A percentile compares a stretch with the other conserved stretches of the same genome.
Evolutionary conservation across 2,329 filamentous ascomycete genomes (phyloP).

Genomic region (Pyrenophora teres): DNA sequence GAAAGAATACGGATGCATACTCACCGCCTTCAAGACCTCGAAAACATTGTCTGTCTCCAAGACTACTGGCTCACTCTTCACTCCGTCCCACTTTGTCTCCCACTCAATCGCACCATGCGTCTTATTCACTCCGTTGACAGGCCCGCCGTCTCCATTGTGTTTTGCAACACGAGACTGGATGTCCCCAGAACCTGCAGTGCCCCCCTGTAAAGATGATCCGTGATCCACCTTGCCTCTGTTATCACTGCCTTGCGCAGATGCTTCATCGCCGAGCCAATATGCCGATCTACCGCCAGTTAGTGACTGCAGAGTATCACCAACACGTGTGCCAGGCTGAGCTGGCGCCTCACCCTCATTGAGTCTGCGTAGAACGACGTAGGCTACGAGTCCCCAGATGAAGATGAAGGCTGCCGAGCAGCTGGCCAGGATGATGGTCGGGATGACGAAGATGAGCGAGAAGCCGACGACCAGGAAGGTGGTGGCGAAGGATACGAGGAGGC

Average conservation of each 20-base stretch:
- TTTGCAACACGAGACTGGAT: conserved; percentile 3
- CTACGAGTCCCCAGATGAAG: conserved; percentile 64
- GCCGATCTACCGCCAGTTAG: conserved; percentile 27
- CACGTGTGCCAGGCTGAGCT: conserved; percentile 21
- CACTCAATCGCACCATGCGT: conserved; percentile 10
- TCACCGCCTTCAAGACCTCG: conserved; percentile 15
- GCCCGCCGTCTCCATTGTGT: neutral
- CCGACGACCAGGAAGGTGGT: conserved; percentile 72
- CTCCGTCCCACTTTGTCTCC: conserved; percentile 23
- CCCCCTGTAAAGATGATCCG: neutral
- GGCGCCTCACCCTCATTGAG: conserved; percentile 32
- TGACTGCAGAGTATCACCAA: conserved; percentile 24
- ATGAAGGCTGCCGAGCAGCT: conserved; percentile 65
- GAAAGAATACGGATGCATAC: neutral
- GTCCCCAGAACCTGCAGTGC: neutral
- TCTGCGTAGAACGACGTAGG: conserved; percentile 56
- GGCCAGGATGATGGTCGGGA: conserved; percentile 71
- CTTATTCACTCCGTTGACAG: conserved; percentile 11
- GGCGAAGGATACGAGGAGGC: conserved; percentile 56
- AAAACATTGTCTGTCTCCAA: conserved; percentile 10
- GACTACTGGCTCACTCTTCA: conserved; percentile 5
- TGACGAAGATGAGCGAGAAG: conserved; percentile 68
- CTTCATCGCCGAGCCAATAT: conserved; percentile 13
- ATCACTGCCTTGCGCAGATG: conserved; percentile 1
- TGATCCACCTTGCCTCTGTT: neutral